Percentiles rank a stretch among this genome's conserved stretches.
Evolutionary conservation across 202 grass and related monocot genomes (phyloP).

Genomic region (Elaeis oleifera): DNA sequence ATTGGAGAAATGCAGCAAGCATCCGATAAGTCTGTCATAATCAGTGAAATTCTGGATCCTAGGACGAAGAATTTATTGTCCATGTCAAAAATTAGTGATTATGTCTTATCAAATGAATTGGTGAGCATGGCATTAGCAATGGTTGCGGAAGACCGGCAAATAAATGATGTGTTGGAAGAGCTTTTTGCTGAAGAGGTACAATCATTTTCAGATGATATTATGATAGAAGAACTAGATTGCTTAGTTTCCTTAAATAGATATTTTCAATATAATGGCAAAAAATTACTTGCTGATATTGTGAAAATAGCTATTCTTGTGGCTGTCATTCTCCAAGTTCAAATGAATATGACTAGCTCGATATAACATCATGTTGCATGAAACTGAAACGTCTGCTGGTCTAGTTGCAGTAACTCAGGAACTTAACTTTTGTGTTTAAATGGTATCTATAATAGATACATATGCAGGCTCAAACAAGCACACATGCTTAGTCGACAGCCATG

Average conservation of each 20-base stretch:
- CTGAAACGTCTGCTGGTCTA: no score
- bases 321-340: no score
- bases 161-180: constrained; percentile 89
- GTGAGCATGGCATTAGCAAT: constrained; percentile 98
- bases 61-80: constrained; percentile 92
- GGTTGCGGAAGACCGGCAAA: constrained; percentile 99
- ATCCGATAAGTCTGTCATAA: constrained; percentile 92
- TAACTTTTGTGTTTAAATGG: no score
- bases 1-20: constrained; percentile 94
- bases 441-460: no score
- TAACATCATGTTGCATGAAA: no score
- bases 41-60: constrained; percentile 90
- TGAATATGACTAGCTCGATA: no score
- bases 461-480: no score
- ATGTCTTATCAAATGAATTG: constrained; percentile 88
- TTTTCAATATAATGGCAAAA: not conserved
- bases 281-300: not conserved
- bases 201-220: not conserved
- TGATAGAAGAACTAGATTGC: not conserved
- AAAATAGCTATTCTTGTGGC: no score
- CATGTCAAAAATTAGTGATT: constrained; percentile 94
- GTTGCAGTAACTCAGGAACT: no score
- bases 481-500: no score
- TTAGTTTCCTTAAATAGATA: not conserved
- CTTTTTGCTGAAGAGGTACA: constrained; percentile 91